Percentiles rank a stretch among this genome's conserved stretches.
These are phyloP conservation scores for Pseudoperonospora humuli DNA, from an alignment of 352 stramenopile genomes.

Conservation along the genomic window DNA sequence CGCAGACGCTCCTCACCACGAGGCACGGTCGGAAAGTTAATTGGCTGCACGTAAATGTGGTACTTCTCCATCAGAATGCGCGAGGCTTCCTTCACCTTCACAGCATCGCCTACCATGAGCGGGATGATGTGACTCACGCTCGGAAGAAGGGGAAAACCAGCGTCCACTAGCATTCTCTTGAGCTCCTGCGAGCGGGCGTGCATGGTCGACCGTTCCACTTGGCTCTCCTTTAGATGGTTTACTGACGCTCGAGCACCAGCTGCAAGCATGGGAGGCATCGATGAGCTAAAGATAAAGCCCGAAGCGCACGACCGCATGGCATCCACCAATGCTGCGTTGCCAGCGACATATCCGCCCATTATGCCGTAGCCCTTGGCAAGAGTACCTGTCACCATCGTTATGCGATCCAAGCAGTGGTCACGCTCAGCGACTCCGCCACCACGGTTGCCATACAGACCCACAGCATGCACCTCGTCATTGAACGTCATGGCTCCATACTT, in stretches of 20 bases:
- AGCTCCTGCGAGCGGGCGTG: constrained; percentile 77
- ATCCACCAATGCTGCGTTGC: constrained; percentile 74
- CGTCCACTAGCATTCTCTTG: constrained; percentile 76
- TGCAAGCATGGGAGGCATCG: constrained; percentile 81
- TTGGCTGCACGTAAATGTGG: constrained; percentile 89
- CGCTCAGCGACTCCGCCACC: constrained; percentile 81
- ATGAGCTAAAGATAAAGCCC: constrained; percentile 90
- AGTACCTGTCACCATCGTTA: constrained; percentile 88
- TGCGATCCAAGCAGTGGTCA: constrained; percentile 77
- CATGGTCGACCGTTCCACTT: constrained; percentile 75
- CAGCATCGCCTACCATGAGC: constrained; percentile 81
- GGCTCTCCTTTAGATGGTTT: constrained; percentile 76
- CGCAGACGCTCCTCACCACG: constrained; percentile 85
- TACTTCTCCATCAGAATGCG: constrained; percentile 87
- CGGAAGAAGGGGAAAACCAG: constrained; percentile 78
- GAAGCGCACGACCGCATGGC: constrained; percentile 82
- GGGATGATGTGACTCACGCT: constrained; percentile 88
- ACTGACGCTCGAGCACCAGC: constrained; percentile 77
- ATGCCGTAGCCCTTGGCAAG: constrained; percentile 88
- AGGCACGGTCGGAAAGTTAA: constrained; percentile 89
- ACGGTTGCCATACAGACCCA: constrained; percentile 83
- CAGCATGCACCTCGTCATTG: constrained; percentile 87
- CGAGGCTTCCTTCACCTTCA: constrained; percentile 85
- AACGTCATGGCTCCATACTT: constrained; percentile 91
- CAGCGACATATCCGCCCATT: constrained; percentile 88